Evolutionary conservation across 371 early-diverging fungal species (phyloP).

Genomic region (Mycotypha africana): DNA sequence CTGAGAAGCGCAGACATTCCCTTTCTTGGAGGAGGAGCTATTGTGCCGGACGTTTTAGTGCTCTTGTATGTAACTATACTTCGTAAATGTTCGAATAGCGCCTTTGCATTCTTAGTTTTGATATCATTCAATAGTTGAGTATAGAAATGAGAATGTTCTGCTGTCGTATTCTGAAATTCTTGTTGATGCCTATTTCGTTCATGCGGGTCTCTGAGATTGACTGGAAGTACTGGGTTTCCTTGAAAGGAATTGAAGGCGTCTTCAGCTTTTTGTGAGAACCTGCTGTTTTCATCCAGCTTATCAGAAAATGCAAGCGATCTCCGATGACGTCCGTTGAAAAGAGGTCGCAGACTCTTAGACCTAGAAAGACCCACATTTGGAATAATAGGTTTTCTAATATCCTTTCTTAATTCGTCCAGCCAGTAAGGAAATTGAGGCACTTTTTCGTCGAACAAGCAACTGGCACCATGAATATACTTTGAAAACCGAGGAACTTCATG

Average conservation of each 20-base stretch:
- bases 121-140: no score
- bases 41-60: no score
- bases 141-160: no score
- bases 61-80: not conserved
- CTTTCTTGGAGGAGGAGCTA: not conserved
- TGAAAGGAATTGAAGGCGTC: no score
- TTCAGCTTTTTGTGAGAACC: no score
- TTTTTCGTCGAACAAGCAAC: slow-evolving; percentile 68
- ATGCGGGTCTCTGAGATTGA: no score
- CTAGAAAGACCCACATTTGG: slow-evolving; percentile 44
- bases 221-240: no score
- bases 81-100: not conserved
- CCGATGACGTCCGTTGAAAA: slow-evolving; percentile 37
- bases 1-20: slow-evolving; percentile 10
- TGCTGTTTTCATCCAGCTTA: no score
- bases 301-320: no score
- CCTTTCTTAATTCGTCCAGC: slow-evolving; percentile 88
- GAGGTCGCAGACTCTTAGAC: slow-evolving; percentile 39
- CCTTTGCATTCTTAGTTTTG: not conserved
- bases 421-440: slow-evolving; percentile 94
- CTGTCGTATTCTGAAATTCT: no score
- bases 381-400: slow-evolving; percentile 71
- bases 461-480: slow-evolving; percentile 97
- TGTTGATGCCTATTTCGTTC: no score
- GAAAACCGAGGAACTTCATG: slow-evolving; percentile 98